Evolutionary conservation across 495 filamentous ascomycete species (phyloP).

Genomic region (Trichoderma asperelloides): DNA sequence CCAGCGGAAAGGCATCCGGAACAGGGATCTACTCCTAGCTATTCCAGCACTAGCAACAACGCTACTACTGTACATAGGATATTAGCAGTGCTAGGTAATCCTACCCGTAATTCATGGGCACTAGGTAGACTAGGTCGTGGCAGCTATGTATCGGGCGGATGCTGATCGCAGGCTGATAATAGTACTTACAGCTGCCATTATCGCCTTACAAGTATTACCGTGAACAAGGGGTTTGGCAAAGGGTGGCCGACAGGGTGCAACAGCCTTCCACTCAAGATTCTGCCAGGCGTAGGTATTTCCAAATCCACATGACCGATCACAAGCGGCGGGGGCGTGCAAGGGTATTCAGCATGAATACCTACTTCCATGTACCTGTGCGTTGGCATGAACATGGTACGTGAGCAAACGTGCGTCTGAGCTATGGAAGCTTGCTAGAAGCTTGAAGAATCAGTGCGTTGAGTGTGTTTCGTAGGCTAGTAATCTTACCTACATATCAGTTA

Average conservation of each 20-base stretch:
- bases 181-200: not conserved
- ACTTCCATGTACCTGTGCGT: not conserved
- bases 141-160: not conserved
- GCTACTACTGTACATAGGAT: no score
- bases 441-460: not conserved
- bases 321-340: not conserved
- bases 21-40: not conserved
- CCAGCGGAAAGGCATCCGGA: not conserved
- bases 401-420: not conserved
- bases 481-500: not conserved
- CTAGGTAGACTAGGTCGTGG: no score
- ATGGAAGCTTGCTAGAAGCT: not conserved
- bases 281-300: constrained; percentile 7
- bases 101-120: not conserved
- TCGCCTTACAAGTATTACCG: not conserved
- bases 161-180: not conserved
- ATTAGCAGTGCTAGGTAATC: no score
- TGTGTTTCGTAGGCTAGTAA: not conserved
- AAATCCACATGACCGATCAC: not conserved
- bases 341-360: not conserved
- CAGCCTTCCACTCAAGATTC: not conserved
- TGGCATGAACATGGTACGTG: not conserved
- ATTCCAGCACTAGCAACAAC: not conserved
- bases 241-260: not conserved
- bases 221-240: not conserved